A percentile compares a stretch with the other conserved stretches of the same genome.
Evolutionary conservation across 176 grass and related monocot genomes (phyloP).

Genomic region (Oryza rufipogon): DNA sequence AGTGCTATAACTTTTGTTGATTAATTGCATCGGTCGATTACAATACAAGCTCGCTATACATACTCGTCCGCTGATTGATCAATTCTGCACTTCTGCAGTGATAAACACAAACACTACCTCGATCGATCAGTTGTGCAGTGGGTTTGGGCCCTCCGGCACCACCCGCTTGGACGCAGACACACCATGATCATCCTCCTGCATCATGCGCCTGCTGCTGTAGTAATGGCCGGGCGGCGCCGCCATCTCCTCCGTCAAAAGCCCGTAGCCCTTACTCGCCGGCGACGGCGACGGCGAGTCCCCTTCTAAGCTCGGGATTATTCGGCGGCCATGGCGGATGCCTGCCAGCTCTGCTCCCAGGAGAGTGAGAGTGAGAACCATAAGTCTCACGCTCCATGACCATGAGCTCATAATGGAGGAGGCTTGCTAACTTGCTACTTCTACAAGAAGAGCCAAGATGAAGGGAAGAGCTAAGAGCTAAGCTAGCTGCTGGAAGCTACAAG

Average conservation of each 20-base stretch:
- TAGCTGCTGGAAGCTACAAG: neutral
- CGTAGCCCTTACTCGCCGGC: neutral
- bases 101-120: no score
- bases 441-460: neutral
- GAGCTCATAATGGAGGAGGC: neutral
- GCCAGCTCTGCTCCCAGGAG: constrained; percentile 25
- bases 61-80: no score
- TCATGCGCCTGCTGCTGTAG: neutral
- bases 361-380: neutral
- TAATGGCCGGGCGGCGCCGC: neutral
- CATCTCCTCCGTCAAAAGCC: neutral
- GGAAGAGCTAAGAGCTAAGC: neutral
- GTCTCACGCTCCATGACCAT: neutral
- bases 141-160: constrained; percentile 40
- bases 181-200: neutral
- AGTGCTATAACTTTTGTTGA: no score
- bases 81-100: no score
- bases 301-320: neutral
- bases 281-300: neutral
- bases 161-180: constrained; percentile 31
- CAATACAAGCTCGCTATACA: no score
- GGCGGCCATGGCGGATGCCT: constrained; percentile 29
- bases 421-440: neutral
- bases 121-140: constrained; percentile 39
- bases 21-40: no score